Evolutionary conservation across 495 filamentous ascomycete species (phyloP).

Genomic region (Hypoxylon perforatum): DNA sequence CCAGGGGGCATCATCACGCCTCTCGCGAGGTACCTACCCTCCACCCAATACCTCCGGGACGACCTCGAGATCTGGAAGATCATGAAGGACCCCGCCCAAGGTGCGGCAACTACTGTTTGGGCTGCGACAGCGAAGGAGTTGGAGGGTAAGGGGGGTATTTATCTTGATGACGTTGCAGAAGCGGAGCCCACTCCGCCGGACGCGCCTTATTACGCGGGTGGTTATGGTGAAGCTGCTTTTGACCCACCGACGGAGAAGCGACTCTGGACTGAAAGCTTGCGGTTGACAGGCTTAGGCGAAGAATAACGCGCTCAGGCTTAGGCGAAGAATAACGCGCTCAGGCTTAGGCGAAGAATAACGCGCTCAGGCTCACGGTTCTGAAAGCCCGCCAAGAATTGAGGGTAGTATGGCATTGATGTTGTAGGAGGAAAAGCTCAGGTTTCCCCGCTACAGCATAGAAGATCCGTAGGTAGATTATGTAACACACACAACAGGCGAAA

Average conservation of each 20-base stretch:
- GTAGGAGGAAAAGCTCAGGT: no score
- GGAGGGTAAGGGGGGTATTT: slow-evolving; percentile 55
- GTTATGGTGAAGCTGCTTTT: slow-evolving; percentile 17
- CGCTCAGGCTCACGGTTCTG: no score
- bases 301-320: not conserved
- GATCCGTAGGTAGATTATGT: no score
- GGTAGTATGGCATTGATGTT: no score
- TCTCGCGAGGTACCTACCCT: slow-evolving; percentile 13
- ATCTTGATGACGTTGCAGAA: slow-evolving; percentile 52
- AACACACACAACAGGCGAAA: no score
- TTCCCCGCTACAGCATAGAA: no score
- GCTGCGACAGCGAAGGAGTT: slow-evolving; percentile 56
- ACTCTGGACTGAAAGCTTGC: slow-evolving; percentile 23
- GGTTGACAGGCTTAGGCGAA: slow-evolving; percentile 6
- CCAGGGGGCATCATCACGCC: slow-evolving; percentile 45
- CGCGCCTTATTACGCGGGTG: slow-evolving; percentile 12
- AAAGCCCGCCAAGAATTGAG: no score
- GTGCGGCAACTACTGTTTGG: slow-evolving; percentile 62
- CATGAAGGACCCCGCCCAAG: slow-evolving; percentile 59
- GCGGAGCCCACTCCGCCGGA: not conserved
- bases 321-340: not conserved
- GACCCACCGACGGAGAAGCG: slow-evolving; percentile 11
- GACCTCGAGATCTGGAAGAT: slow-evolving; percentile 32
- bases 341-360: slow-evolving; percentile 1
- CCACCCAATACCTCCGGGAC: slow-evolving; percentile 19